Evolutionary conservation across 1,284 basidiomycete genomes (phyloP).

Genomic region (Quambalaria eucalypti): DNA sequence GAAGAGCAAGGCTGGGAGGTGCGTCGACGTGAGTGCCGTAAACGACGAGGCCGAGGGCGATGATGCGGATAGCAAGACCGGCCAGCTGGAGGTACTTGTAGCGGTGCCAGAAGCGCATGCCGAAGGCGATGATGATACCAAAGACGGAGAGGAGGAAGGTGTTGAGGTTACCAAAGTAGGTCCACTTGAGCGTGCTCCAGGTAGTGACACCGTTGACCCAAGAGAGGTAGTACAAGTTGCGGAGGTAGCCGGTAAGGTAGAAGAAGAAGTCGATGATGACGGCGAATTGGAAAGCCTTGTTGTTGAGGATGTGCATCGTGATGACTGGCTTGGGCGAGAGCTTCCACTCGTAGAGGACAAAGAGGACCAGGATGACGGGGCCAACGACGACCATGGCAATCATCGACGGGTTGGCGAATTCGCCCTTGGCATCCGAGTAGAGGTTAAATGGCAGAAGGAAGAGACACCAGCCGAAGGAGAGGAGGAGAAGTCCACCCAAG

Average conservation of each 20-base stretch:
- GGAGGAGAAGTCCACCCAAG: neutral
- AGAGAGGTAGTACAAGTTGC: constrained; percentile 46
- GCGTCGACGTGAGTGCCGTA: constrained; percentile 7
- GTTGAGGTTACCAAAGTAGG: constrained; percentile 22
- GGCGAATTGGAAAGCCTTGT: constrained; percentile 34
- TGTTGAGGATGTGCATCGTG: constrained; percentile 47
- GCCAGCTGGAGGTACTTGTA: neutral
- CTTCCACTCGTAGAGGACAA: constrained; percentile 46
- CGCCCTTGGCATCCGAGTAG: neutral
- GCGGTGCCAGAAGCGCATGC: neutral
- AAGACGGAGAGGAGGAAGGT: neutral
- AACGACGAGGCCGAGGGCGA: constrained; percentile 8
- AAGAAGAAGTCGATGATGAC: constrained; percentile 47
- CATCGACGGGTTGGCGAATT: constrained; percentile 23
- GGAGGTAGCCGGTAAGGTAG: constrained; percentile 45
- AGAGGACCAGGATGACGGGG: constrained; percentile 45
- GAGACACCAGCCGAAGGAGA: neutral
- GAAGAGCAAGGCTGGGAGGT: constrained; percentile 3
- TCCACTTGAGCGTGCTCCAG: constrained; percentile 15
- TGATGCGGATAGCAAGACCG: neutral
- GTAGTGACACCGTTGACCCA: constrained; percentile 46
- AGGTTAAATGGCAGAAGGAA: neutral
- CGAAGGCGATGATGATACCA: neutral
- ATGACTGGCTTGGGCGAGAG: constrained; percentile 48
- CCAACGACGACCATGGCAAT: constrained; percentile 49